Conservation (phyloP, 2,329 filamentous ascomycete genomes). For the Xylariaceae sp. region DNA sequence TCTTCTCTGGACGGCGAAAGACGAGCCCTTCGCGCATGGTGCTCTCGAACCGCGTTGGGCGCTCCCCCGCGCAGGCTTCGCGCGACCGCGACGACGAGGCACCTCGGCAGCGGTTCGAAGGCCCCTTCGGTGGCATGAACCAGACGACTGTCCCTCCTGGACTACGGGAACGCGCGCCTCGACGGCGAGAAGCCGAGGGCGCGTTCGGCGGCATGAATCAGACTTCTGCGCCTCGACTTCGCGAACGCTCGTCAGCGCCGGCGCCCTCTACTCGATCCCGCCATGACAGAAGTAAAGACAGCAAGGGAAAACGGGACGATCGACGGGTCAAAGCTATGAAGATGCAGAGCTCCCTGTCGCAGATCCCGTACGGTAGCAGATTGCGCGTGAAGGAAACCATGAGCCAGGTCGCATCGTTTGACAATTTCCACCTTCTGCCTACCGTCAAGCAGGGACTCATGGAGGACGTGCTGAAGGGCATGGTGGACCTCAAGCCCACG, state of each 20-base stretch:
- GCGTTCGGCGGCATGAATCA: too few species aligned
- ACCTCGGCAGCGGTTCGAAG: conserved; percentile 32
- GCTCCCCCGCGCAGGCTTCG: conserved; percentile 25
- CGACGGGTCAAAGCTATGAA: conserved; percentile 74
- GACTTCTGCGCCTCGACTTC: too few species aligned
- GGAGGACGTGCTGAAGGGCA: conserved; percentile 64
- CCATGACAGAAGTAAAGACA: conserved; percentile 4
- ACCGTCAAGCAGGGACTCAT: conserved; percentile 62
- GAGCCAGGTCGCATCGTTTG: conserved; percentile 67
- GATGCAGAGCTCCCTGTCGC: conserved; percentile 78
- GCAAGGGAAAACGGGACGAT: conserved; percentile 32
- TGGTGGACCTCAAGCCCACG: conserved; percentile 73
- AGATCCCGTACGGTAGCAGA: conserved; percentile 66
- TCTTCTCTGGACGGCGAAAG: conserved; percentile 14
- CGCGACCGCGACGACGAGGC: conserved; percentile 26
- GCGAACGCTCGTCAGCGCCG: too few species aligned
- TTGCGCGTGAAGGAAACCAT: conserved; percentile 30
- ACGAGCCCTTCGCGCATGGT: conserved; percentile 47
- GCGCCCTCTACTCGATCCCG: conserved; percentile 3
- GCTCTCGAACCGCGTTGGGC: conserved; percentile 45
- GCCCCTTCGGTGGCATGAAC: conserved; percentile 51
- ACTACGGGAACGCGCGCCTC: conserved; percentile 8
- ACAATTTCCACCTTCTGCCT: conserved; percentile 70
- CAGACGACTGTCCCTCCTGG: conserved; percentile 38
- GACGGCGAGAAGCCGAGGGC: too few species aligned